Evolutionary conservation across 1,139 yeast species (phyloP), one percentile per base, ranked within the genome.

Genomic region (Lodderomyces metapsilosis): DNA sequence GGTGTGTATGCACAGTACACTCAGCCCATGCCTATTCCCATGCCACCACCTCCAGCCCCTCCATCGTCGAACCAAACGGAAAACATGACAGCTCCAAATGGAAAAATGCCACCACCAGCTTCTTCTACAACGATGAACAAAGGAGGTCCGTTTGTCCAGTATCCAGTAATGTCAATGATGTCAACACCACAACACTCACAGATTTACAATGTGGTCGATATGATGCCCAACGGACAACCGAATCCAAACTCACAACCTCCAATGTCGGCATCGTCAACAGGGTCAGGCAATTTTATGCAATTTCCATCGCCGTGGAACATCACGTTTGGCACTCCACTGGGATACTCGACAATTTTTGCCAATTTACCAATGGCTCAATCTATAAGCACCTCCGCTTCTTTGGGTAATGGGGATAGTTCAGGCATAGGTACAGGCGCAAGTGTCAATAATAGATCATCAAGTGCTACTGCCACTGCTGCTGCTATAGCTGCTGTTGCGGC

Each of bases 151-250:
- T 28, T 28, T 15, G 32, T 15, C 5, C 53, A 46, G 35, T 54
- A 43, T 13, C 57, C 49, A 17, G 50, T 45, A 36, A 46, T 43
- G 57, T 59, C 64, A 62, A 64, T 67, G 68, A 70, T 71, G 74
- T 70, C 76, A 41, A 70, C 77, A 2, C 76, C 76, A 5, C 75
- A 66, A 43, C 76, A 67, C 49, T 36, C 43, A 3, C 42, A 37
- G 21, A 23, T 27, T 9, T 34, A 34, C 31, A 38, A 38, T 22
- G 37, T 13, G 34, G 34, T 23, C 12, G 36, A 33, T 9, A 3
- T 21, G 17, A 9, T 28, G 32, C 32, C 32, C 32, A 36, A 31
- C 30, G 39, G 37, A 11, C 38, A 23, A 12, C 38, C 23, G 12
- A 12, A 3, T 16, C 15, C 30, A 25, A 9, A 9, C 12, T n/a